Percentiles rank a stretch among this genome's conserved stretches.
Conservation (phyloP, 495 filamentous ascomycete species). For the Aspergillus haitiensis region DNA sequence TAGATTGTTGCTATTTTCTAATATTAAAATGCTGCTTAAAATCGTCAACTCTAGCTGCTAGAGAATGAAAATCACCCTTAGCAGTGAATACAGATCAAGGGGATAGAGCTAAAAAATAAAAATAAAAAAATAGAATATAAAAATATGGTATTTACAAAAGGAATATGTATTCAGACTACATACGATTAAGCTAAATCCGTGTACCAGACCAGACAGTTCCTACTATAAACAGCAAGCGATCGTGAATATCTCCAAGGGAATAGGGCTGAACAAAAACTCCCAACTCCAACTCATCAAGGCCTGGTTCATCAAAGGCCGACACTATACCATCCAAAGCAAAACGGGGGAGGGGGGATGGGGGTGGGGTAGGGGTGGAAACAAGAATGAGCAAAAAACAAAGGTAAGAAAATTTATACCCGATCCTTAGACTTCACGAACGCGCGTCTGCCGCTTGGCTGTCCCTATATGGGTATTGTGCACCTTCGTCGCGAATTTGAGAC, state of each 20-base stretch:
- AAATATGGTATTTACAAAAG: constrained; percentile 2
- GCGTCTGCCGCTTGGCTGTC: constrained; percentile 74
- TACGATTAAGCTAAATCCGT: constrained; percentile 23
- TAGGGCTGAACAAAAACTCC: constrained; percentile 14
- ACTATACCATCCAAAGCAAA: too few species aligned
- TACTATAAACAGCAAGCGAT: constrained; percentile 17
- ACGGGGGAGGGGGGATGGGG: too few species aligned
- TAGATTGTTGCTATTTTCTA: too few species aligned
- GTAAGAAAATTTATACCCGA: constrained; percentile 4
- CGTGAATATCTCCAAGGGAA: constrained; percentile 22
- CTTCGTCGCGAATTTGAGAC: constrained; percentile 95
- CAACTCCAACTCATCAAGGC: constrained; percentile 29
- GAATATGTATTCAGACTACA: constrained; percentile 13
- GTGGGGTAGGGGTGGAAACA: too few species aligned
- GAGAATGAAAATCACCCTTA: too few species aligned
- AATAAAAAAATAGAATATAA: background rate
- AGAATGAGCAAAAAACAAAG: too few species aligned
- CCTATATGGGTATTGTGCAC: constrained; percentile 89
- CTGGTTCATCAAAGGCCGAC: constrained; percentile 18
- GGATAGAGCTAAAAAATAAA: background rate
- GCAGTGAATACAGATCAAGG: background rate
- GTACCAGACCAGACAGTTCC: constrained; percentile 18
- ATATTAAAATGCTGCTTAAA: too few species aligned
- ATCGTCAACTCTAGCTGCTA: too few species aligned
- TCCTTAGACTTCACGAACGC: constrained; percentile 51